Evolutionary conservation across 2,329 filamentous ascomycete genomes (phyloP), one percentile per base, ranked within the genome.

Genomic region (Neopestalotiopsis clavispora): DNA sequence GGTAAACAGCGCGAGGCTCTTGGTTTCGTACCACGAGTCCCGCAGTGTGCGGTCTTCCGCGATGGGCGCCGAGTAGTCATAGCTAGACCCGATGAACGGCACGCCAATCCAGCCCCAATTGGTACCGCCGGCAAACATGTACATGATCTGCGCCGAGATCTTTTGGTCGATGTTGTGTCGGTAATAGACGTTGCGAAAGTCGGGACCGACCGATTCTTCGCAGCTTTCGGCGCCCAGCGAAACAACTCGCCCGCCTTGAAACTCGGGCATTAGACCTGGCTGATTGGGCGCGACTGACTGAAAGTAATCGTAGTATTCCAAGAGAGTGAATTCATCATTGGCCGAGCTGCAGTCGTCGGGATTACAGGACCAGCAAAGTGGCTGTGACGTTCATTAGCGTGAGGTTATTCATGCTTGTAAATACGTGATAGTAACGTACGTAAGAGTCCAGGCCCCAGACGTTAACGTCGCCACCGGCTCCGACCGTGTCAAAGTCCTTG

Each of bases 21-120:
- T 96, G 38, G 92, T 83, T 77, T 96, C 92, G 56, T 89, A 91
- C 77, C 94, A 95, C 77, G 95, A 95, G 75, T 94, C 92, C 2
- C 85, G 81, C 3, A 95, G 82, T 1, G 86, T 86, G 30, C 93
- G 86, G 20, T 92, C 89, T 75, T 96, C 93, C 1, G 86, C 85
- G 66, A 95, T 93, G 9, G 85, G 82, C 9, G 84, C 82, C 10
- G 82, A 85, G 65, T 88, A 89, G 70, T 89, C 86, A 63, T 88
- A 87, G 0, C 84, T 87, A 0, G 87, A 89, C 69, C 90, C 90
- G 3, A 86, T 89, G 13, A 89, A 90, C 10, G 90, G 86, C 72
- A 94, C 89, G 0, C 92, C 91, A 4, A 94, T 79, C 70, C 94
- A 94, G 0, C 93, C 93, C 93, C 92, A 95, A 76, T 95, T 96